Percentiles rank a stretch among this genome's conserved stretches.
phyloP scores from a whole-genome alignment of 352 stramenopile genomes.

The Aphanomyces stellatus region DNA sequence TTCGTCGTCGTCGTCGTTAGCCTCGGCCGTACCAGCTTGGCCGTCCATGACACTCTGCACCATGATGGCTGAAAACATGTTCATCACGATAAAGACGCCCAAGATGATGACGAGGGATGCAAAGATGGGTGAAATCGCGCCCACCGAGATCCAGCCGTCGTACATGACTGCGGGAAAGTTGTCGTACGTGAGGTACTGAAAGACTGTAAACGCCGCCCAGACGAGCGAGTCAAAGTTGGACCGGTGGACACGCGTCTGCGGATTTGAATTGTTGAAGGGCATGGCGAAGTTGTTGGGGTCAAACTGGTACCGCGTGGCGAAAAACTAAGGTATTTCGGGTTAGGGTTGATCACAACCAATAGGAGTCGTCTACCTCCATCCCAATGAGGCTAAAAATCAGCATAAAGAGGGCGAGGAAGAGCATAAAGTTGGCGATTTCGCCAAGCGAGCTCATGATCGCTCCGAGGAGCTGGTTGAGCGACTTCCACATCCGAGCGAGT shows the following conservation, averaged over 20 bases:
- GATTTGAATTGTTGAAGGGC: constrained; percentile 24
- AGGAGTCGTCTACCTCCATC: constrained; percentile 36
- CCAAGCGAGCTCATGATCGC: constrained; percentile 85
- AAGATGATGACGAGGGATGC: too few relatives aligned
- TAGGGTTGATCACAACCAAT: not conserved
- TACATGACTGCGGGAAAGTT: constrained; percentile 91
- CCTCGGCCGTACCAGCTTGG: too few relatives aligned
- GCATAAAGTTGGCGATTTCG: constrained; percentile 87
- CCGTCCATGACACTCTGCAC: too few relatives aligned
- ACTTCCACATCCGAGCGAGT: constrained; percentile 83
- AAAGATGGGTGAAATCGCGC: constrained; percentile 49
- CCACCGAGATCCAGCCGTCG: constrained; percentile 61
- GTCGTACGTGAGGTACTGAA: constrained; percentile 86
- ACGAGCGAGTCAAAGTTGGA: constrained; percentile 62
- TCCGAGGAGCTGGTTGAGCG: constrained; percentile 80
- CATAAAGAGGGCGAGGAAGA: constrained; percentile 90
- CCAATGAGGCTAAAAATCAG: constrained; percentile 90
- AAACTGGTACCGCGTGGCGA: constrained; percentile 88
- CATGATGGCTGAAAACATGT: too few relatives aligned
- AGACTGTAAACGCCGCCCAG: constrained; percentile 62
- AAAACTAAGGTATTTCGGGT: constrained; percentile 64
- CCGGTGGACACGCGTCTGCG: constrained; percentile 30
- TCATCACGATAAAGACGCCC: too few relatives aligned
- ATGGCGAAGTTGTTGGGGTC: constrained; percentile 51
- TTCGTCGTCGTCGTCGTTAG: too few relatives aligned